Evolutionary conservation across 2,329 filamentous ascomycete species (phyloP).

Genomic region (Achaetomium macrosporum): DNA sequence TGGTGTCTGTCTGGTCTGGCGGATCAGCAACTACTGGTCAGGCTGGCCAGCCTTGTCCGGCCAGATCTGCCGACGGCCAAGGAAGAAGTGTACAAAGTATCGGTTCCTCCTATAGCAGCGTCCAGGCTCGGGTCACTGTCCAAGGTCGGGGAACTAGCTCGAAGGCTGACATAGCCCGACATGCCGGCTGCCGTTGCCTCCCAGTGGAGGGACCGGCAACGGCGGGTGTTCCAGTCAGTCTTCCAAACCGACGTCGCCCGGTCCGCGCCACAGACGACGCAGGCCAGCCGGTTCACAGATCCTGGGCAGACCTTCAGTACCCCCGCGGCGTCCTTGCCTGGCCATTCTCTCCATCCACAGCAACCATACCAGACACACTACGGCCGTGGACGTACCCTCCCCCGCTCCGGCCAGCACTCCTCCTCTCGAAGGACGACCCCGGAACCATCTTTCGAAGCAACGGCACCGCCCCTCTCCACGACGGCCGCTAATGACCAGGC

Average conservation of each 20-base stretch:
- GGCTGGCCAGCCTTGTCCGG: neutral
- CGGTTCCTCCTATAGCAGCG: neutral
- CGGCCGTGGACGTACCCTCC: constrained; percentile 15
- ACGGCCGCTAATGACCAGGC: constrained; percentile 43
- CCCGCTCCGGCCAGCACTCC: neutral
- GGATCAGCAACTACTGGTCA: neutral
- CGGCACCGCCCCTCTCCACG: constrained; percentile 14
- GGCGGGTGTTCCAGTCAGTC: constrained; percentile 49
- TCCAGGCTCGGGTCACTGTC: neutral
- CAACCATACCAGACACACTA: constrained; percentile 12
- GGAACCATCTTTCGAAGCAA: constrained; percentile 10
- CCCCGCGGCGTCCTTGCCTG: constrained; percentile 25
- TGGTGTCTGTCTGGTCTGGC: neutral
- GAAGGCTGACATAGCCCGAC: neutral
- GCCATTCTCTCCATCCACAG: constrained; percentile 1
- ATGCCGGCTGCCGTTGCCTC: constrained; percentile 36
- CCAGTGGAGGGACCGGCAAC: constrained; percentile 42
- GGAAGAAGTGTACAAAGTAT: neutral
- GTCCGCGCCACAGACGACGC: constrained; percentile 41
- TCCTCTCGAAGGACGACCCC: constrained; percentile 12
- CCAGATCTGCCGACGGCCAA: neutral
- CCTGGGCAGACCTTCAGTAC: constrained; percentile 44
- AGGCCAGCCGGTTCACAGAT: constrained; percentile 34
- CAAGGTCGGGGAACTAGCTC: neutral
- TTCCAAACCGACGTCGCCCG: constrained; percentile 48